A percentile compares a stretch with the other conserved stretches of the same genome.
These are phyloP conservation scores for Sesbania bispinosa DNA, from an alignment of 306 rosid genomes.

Conservation along the genomic window DNA sequence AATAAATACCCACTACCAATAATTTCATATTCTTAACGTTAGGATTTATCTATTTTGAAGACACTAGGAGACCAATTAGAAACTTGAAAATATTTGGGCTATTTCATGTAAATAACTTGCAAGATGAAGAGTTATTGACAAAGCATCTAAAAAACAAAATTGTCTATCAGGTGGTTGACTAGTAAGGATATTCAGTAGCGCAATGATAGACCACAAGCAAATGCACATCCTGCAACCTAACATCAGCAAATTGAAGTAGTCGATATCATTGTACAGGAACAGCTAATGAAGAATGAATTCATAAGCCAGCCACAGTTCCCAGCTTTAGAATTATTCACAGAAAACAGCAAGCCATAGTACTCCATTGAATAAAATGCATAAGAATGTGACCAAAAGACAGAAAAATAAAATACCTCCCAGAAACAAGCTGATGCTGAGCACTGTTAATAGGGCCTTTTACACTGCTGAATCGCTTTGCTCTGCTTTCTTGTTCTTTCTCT, in stretches of 20 bases:
- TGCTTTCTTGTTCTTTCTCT: slow-evolving; percentile 87
- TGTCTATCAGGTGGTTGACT: not conserved
- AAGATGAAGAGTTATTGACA: not conserved
- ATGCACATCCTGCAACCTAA: not conserved
- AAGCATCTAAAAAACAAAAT: slow-evolving; percentile 6
- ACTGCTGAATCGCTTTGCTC: slow-evolving; percentile 78
- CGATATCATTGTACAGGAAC: not conserved
- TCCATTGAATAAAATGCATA: slow-evolving; percentile 4
- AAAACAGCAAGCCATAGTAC: slow-evolving; percentile 7
- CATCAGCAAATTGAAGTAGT: not conserved
- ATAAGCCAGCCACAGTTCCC: not conserved
- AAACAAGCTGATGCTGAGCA: slow-evolving; percentile 75
- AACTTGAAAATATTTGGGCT: not conserved
- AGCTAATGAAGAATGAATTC: not conserved
- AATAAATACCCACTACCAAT: not conserved
- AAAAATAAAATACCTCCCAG: slow-evolving; percentile 72
- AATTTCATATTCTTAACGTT: not conserved
- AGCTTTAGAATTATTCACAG: not conserved
- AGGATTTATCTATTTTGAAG: not conserved
- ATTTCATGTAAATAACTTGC: not conserved
- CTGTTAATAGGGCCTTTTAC: slow-evolving; percentile 68
- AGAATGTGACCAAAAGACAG: not conserved
- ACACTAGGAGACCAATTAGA: not conserved
- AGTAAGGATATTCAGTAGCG: not conserved
- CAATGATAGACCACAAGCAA: slow-evolving; percentile 10